Base-by-base conservation (phyloP, 345 rosid species). In the Arabidopsis arenosa region DNA sequence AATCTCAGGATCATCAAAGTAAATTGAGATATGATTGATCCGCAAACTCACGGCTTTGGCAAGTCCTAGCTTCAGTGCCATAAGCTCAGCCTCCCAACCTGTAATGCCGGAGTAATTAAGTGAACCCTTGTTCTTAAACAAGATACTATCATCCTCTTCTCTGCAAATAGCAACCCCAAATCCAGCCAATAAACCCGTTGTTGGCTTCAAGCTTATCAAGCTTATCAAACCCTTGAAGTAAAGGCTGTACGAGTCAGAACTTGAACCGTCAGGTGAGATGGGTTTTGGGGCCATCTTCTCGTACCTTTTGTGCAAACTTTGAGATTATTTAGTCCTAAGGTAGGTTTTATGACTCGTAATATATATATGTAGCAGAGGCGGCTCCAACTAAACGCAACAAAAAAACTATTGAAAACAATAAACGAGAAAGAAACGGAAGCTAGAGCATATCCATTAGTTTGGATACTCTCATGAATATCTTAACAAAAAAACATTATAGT, bases 1-100 rank as follows among this genome's bases (percentile, higher is more conserved):
- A 32, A 56, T 14, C 21, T 56, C 40, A 32, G 2, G 5, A 56
- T 14, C 4, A 32, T 56, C 61, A 15, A 17, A 56, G 21, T 4
- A 56, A 8, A 56, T 56, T 3, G 40, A 56, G 39, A 56, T 32
- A 32, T 56, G 61, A 4, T 56, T 9, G 18, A 56, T 56, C 61
- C 61, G 21, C 4, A 56, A 56, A 14, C 3, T 14, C 37, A 56
- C 21, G 61, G 40, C 18, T 56, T 56, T 6, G 40, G 2, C 3
- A 21, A 51, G 13, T 51, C 56, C 32, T 4, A 4, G 13, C 30
- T 51, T 51, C 7, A 51, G 4, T 9, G 56, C 56, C 13, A 51
- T 51, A 51, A 51, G 32, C 32, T 51, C 56, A 21, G 32, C 55
- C 55, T 9, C 55, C 55, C 21, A 47, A 47, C 7, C 52, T 47